Base-by-base conservation (phyloP, 345 rosid species). In the Diplotaxis tenuifolia region DNA sequence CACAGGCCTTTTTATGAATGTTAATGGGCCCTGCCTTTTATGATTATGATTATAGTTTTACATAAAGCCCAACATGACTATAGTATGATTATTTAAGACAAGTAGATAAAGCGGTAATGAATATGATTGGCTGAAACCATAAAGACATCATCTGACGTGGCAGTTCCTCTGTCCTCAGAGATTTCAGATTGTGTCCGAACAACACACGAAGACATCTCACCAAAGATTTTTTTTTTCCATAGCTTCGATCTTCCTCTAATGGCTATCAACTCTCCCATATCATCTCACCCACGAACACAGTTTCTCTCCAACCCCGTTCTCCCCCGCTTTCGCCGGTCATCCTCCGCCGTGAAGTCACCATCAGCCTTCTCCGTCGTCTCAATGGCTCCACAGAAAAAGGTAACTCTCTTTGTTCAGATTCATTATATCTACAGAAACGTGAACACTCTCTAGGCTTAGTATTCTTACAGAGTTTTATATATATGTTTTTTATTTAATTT, bases 321-420 rank as follows among this genome's bases (percentile, higher is more conserved):
- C 18, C 80, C 79, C 12, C 80, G 61, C 53, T 20, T 71, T 34
- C 54, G 58, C 69, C 76, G 63, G 31, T 52, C 63, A 4, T 36
- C n/a, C 54, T 77, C 86, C 27, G 14, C 83, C 55, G 81, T 73
- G 66, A 75, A 70, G 21, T 42, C 71, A 59, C 67, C 72, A 21
- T 2, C 81, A 58, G 3, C 83, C 29, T 71, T 81, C 16, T 79
- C 88, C 21, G 45, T 91, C 78, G 87, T 91, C 28, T 81, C 92
- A 75, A 91, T 91, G 98, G 90, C 97, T n/a, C 78, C 97, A 42
- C 66, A 79, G 73, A 84, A 82, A 72, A 91, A 94, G 96, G 98
- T 89, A 76, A 29, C 38, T 32, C 38, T 32, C 38, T 32, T 32
- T 1, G 36, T 7, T 32, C 0, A 32, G 9, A 7, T 32, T 32